Percentiles rank a stretch among this genome's conserved stretches.
Evolutionary conservation across 2,329 filamentous ascomycete genomes (phyloP).

Genomic region (Pyrenochaeta sp.): DNA sequence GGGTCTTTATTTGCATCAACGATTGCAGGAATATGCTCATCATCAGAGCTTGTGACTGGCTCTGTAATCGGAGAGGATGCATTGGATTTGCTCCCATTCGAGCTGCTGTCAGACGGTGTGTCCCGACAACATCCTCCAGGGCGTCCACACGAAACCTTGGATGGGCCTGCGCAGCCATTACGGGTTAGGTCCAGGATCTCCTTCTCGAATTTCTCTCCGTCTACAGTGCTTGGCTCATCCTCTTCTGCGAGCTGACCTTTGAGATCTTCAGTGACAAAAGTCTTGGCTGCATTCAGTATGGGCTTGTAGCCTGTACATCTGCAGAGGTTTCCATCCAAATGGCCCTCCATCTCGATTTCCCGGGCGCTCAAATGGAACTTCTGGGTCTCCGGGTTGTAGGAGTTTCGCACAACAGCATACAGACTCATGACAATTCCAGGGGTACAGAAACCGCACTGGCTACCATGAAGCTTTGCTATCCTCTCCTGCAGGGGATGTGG

Average conservation of each 20-base stretch:
- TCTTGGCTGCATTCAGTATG: constrained; percentile 90
- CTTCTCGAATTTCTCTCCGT: constrained; percentile 31
- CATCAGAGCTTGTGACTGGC: constrained; percentile 31
- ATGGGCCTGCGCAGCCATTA: constrained; percentile 30
- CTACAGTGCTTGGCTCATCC: constrained; percentile 58
- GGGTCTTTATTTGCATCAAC: constrained; percentile 28
- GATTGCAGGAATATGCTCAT: constrained; percentile 36
- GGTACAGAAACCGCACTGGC: constrained; percentile 93
- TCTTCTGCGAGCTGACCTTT: constrained; percentile 59
- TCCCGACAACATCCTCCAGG: constrained; percentile 50
- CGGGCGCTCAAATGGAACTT: constrained; percentile 43
- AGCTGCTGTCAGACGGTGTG: constrained; percentile 37
- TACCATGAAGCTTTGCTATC: constrained; percentile 88
- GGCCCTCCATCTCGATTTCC: constrained; percentile 49
- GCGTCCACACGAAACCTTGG: constrained; percentile 43
- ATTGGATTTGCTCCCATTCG: constrained; percentile 32
- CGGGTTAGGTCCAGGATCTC: constrained; percentile 34
- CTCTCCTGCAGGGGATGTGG: constrained; percentile 91
- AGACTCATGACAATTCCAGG: constrained; percentile 94
- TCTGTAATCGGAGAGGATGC: constrained; percentile 41
- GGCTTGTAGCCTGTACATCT: constrained; percentile 93
- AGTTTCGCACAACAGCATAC: constrained; percentile 86
- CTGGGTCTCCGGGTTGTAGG: constrained; percentile 44
- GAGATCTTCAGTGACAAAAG: constrained; percentile 69
- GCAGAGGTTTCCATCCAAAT: constrained; percentile 92